phyloP scores from a whole-genome alignment of 2,329 filamentous ascomycete genomes.

The Hypoxylon sp. region DNA sequence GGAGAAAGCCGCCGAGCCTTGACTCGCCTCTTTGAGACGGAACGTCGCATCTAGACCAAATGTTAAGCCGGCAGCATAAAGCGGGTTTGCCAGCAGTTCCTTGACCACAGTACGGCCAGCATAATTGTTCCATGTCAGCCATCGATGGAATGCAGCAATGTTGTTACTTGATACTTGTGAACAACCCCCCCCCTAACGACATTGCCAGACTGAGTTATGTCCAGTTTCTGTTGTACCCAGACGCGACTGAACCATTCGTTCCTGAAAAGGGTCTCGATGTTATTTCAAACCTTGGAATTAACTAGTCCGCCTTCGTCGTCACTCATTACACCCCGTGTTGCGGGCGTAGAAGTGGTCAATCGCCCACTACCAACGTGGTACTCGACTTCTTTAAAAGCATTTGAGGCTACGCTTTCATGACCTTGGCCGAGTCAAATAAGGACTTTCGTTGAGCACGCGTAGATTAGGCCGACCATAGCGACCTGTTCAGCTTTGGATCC shows the following conservation, averaged over 20 bases:
- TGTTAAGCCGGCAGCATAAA: not conserved
- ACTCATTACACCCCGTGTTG: not conserved
- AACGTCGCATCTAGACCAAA: constrained; percentile 7
- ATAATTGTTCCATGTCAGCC: constrained; percentile 4
- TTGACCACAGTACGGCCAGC: constrained; percentile 6
- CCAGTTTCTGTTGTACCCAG: constrained; percentile 15
- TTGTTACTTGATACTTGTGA: not conserved
- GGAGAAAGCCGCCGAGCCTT: constrained; percentile 2
- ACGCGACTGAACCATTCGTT: constrained; percentile 14
- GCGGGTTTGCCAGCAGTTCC: not conserved
- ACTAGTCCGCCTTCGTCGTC: constrained; percentile 7
- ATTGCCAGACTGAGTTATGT: constrained; percentile 1
- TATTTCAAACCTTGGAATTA: constrained; percentile 1
- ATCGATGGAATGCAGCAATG: not conserved
- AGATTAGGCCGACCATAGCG: constrained; percentile 11
- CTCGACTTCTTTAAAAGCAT: constrained; percentile 4
- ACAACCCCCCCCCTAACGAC: constrained; percentile 14
- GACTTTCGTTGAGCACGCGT: constrained; percentile 6
- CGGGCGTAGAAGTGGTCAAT: constrained; percentile 1
- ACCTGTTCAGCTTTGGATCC: constrained; percentile 12
- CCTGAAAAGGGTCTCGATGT: constrained; percentile 4
- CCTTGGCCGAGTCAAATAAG: constrained; percentile 15
- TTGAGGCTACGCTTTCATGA: not conserved
- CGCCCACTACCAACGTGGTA: not conserved
- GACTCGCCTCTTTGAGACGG: not conserved